Evolutionary conservation across 495 filamentous ascomycete species (phyloP), one percentile per base, ranked within the genome.

Genomic region (Aspergillus ostianus): DNA sequence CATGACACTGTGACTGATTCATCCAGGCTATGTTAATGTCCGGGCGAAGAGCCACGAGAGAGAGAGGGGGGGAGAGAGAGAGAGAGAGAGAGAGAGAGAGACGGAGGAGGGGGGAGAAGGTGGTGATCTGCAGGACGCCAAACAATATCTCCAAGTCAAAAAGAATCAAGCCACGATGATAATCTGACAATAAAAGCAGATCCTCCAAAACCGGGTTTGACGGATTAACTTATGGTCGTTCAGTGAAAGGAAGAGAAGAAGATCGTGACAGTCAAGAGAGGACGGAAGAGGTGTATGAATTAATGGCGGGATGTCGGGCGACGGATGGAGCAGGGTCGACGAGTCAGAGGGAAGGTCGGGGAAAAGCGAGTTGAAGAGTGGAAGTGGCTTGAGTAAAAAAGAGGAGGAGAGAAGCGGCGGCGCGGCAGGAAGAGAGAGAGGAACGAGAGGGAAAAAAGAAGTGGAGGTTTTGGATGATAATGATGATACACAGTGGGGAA

Each of bases 1-100:
- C 75, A 77, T 77, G 66, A 64, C 70, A 77, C 63, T 67, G 66
- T 59, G 61, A 46, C 36, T 64, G 62, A 71, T 73, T 69, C 70
- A 77, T 77, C 64, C 67, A 74, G 66, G 65, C 53, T 65, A 55
- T 36, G 59, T 62, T 47, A 19, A 21, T 15, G 13, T 19, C n/a
- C 13, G 49, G 61, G 53, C 53, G 60, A 56, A 44, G 15, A 26
- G 17, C 29, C 52, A 21, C 26, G 20, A 53, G 53, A 19, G 52
- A 55, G 32, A 47, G 58, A 53, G 29, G 54, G 26, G 30, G 50
- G 53, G n/a, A 27, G 3, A 6, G 49, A 51, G 13, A 23, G 6
- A 15, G 21, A 7, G 49, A 27, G 8, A 19, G 21, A 27, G 3
- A 6, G 49, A 51, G 13, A 23, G 6, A 15, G 21, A 7, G 49